Base-by-base conservation (phyloP, 768 basidiomycete genomes). In the Fomitopsis serialis region DNA sequence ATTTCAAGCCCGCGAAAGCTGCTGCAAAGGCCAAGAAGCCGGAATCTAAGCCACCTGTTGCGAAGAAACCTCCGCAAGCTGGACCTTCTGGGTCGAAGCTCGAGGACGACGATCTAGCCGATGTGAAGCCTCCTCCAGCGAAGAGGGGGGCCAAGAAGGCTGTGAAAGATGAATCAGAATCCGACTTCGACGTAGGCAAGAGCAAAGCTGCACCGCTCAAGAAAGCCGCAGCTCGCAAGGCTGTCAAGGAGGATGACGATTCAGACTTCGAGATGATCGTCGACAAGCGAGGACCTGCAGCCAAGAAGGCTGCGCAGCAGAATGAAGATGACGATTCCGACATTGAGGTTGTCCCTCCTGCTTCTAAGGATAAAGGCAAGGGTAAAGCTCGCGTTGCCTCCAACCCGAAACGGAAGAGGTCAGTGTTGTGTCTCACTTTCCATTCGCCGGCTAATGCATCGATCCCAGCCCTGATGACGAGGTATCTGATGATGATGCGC, bases 321-420 rank as follows among this genome's bases (percentile, higher is more conserved):
- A 73, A 72, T 60, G 59, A 59, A 29, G 72, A 74, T 23, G 67
- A 70, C 1, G 79, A 79, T 22, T 71, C 71, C 8, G 79, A 78
- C 36, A 68, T 71, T 10, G 77, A 75, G 34, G 56, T 71, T 24
- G 64, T 54, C 4, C 43, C 53, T 2, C 44, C 54, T 9, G 36
- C 56, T 9, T 49, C 63, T 24, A 57, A 67, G 53, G 59, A 65
- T 7, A 80, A 75, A 52, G 72, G 67, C 32, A 80, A 79, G 53
- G 74, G 65, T 35, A 82, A 80, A 58, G 74, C 68, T 2, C 73
- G 72, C 61, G 64, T 66, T 17, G 59, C 62, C 15, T 64, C 70
- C 0, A 45, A 58, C 0, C 24, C 48, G 42, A 91, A 91, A 68
- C 81, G 87, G 42, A 92, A 90, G 68, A 87, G 80, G 89, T 85